Evolutionary conservation across 163 green algal genomes (phyloP).

Genomic region (Volvox carteri): DNA sequence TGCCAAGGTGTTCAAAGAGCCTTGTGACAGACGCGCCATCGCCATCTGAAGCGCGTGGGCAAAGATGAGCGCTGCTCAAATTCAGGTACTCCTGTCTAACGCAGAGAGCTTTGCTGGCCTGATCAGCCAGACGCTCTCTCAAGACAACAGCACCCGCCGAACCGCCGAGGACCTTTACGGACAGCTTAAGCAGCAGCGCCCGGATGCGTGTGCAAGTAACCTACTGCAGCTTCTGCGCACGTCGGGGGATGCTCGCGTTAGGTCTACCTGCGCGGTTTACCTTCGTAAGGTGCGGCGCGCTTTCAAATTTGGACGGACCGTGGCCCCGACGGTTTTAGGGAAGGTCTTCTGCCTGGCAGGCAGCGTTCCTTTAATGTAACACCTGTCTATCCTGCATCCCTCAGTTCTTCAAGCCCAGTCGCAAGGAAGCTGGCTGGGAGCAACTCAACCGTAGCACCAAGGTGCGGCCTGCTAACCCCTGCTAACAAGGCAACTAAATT

Average conservation of each 20-base stretch:
- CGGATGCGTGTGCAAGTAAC: conserved; percentile 72
- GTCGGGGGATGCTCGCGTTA: conserved; percentile 62
- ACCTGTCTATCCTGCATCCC: too few relatives aligned
- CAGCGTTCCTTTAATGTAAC: too few relatives aligned
- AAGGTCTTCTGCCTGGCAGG: too few relatives aligned
- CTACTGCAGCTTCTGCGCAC: conserved; percentile 76
- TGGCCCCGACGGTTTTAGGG: too few relatives aligned
- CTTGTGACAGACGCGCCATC: too few relatives aligned
- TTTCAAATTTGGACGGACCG: not conserved
- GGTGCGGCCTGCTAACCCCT: not conserved
- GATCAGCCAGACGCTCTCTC: conserved; percentile 82
- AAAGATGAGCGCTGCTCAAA: conserved; percentile 42
- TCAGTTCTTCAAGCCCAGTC: conserved; percentile 40
- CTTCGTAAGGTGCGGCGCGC: conserved; percentile 79
- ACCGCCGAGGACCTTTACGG: conserved; percentile 82
- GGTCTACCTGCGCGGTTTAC: conserved; percentile 84
- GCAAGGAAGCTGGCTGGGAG: conserved; percentile 27
- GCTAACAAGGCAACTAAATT: too few relatives aligned
- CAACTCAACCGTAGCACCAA: conserved; percentile 1
- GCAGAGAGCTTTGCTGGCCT: conserved; percentile 80
- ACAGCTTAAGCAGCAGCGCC: conserved; percentile 70
- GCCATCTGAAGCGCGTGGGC: too few relatives aligned
- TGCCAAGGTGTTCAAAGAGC: too few relatives aligned
- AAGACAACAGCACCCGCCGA: conserved; percentile 83
- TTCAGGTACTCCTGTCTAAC: conserved; percentile 34